Base-by-base conservation (phyloP, 371 early-diverging fungal genomes). In the Mortierella sp. region DNA sequence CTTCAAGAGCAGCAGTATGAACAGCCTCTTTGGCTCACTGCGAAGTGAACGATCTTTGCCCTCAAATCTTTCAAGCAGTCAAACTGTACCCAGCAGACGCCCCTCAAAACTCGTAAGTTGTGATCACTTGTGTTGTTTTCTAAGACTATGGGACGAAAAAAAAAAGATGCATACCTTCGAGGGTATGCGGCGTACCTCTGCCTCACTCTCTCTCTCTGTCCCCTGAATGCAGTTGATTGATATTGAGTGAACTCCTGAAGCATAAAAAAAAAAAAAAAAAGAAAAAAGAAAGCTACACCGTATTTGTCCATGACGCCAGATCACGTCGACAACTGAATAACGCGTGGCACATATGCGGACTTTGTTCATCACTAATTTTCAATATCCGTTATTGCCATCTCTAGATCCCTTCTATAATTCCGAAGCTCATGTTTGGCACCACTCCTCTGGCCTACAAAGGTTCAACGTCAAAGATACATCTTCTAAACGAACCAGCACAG, bases 381-480 rank as follows among this genome's bases (percentile, higher is more conserved):
- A 16, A 43, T 60, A 37, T 35, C 22, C 35, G 24, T 65, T 18
- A 35, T 51, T 18, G 4, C n/a, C 30, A 20, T 10, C 18, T n/a
- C 11, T 54, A 79, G 77, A 72, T 83, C 51, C 77, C 76, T 14
- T 66, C 77, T 28, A 70, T 77, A 59, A 63, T 72, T 59, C 73
- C 77, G 86, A 87, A 86, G 73, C 66, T 92, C 87, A 90, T 92
- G 73, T 92, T 92, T 73, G 92, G 92, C 45, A 88, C 90, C 12
- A 88, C 91, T 11, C 92, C 92, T 28, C 78, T 92, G 26, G 87
- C 91, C 12, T 90, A 91, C 77, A 92, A 92, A 75, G 92, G 92
- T 55, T 89, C 89, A 83, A 88, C 87, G n/a, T 90, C 90, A 52
- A 92, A 89, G 75, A 87, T 92, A 12, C 92, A 92, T 55, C 88